Conservation (phyloP, 2,329 filamentous ascomycete species). For the Calycina marina region DNA sequence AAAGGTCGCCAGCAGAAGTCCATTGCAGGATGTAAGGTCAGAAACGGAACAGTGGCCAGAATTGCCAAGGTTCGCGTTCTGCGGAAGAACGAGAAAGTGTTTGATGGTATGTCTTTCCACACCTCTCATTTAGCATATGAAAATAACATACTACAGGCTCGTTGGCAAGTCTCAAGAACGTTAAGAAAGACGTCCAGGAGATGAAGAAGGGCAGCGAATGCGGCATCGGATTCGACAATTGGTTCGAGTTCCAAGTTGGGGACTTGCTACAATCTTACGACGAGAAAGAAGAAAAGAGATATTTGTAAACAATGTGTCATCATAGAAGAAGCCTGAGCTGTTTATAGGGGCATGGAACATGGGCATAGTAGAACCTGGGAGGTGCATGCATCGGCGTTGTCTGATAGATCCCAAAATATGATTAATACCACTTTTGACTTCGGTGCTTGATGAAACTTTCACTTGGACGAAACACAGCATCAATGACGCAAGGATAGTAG, state of each 20-base stretch:
- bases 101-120: slow-evolving; percentile 55
- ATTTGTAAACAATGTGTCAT: too few relatives aligned
- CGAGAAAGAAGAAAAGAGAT: slow-evolving; percentile 52
- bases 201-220: slow-evolving; percentile 92
- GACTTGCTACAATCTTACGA: slow-evolving; percentile 85
- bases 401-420: too few relatives aligned
- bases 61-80: slow-evolving; percentile 55
- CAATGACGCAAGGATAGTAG: too few relatives aligned
- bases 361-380: too few relatives aligned
- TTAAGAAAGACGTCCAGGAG: slow-evolving; percentile 80
- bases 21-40: slow-evolving; percentile 77
- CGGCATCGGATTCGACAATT: slow-evolving; percentile 71
- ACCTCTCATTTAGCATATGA: not conserved
- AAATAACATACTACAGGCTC: slow-evolving; percentile 37
- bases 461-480: too few relatives aligned
- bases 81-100: slow-evolving; percentile 55
- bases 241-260: slow-evolving; percentile 63
- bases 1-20: slow-evolving; percentile 55
- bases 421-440: too few relatives aligned
- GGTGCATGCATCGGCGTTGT: too few relatives aligned
- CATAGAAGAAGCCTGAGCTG: too few relatives aligned
- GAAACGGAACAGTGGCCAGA: slow-evolving; percentile 60
- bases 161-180: slow-evolving; percentile 71
- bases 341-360: too few relatives aligned
- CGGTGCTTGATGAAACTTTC: too few relatives aligned